phyloP scores from a whole-genome alignment of 768 basidiomycete species.

The Boletus tylopilopsis region DNA sequence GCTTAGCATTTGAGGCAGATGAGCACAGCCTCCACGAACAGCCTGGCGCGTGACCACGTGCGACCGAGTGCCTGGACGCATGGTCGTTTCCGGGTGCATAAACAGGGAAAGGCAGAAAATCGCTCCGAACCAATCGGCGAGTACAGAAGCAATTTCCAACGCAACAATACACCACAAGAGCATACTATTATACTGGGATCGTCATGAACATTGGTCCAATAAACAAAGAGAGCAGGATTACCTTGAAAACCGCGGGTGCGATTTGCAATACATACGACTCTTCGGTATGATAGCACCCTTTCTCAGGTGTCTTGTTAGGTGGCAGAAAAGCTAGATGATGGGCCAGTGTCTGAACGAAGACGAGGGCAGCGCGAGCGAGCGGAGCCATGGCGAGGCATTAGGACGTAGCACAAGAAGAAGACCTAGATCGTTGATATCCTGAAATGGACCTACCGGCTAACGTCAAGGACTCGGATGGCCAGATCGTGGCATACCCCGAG shows the following conservation, averaged over 20 bases:
- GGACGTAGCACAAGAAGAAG: too few species aligned
- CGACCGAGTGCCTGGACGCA: conserved; percentile 29
- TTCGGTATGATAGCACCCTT: conserved; percentile 51
- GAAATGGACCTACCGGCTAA: too few species aligned
- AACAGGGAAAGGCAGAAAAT: conserved; percentile 33
- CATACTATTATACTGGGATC: conserved; percentile 44
- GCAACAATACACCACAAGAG: conserved; percentile 48
- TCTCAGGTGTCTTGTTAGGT: conserved; percentile 50
- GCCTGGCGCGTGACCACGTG: conserved; percentile 35
- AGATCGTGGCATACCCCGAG: too few species aligned
- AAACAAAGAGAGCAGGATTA: conserved; percentile 15
- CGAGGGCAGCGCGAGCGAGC: conserved; percentile 41
- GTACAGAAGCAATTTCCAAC: conserved; percentile 47
- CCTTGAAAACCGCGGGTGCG: conserved; percentile 55
- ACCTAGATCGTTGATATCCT: too few species aligned
- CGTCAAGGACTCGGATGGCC: too few species aligned
- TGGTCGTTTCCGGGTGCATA: conserved; percentile 30
- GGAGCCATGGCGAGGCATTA: conserved; percentile 39
- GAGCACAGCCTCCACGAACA: conserved; percentile 45
- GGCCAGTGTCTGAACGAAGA: conserved; percentile 45
- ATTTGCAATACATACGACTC: conserved; percentile 51
- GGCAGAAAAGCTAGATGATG: conserved; percentile 54
- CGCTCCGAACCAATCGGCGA: conserved; percentile 28
- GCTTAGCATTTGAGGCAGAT: conserved; percentile 53
- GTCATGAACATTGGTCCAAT: background rate